Evolutionary conservation across 306 rosid genomes (phyloP).

Genomic region (Glycine latifolia): DNA sequence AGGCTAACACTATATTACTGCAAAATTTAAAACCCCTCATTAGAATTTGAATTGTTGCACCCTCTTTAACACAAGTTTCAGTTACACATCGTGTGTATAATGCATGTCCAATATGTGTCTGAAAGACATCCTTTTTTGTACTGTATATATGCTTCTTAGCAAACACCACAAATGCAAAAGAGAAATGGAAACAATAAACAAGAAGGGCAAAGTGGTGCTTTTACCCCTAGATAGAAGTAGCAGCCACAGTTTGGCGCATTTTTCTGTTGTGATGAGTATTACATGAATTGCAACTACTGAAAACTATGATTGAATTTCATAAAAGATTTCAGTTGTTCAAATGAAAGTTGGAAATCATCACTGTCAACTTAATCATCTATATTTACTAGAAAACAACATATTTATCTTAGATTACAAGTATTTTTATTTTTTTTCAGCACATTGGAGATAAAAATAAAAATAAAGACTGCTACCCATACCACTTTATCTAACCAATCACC

Average conservation of each 20-base stretch:
- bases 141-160: background rate
- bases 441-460: too few relatives aligned
- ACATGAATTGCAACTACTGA: background rate
- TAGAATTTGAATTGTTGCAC: background rate
- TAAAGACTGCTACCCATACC: too few relatives aligned
- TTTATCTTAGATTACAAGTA: background rate
- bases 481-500: too few relatives aligned
- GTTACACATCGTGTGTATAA: background rate
- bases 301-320: background rate
- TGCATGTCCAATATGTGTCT: background rate
- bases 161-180: slow-evolving; percentile 13
- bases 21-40: background rate
- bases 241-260: background rate
- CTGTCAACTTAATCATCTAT: background rate
- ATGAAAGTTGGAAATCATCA: background rate
- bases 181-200: background rate
- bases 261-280: background rate
- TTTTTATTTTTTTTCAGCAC: too few relatives aligned
- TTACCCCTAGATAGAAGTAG: background rate
- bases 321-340: background rate
- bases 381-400: background rate
- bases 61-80: too few relatives aligned
- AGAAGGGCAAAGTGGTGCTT: background rate
- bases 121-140: background rate
- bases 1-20: too few relatives aligned